phyloP scores from a whole-genome alignment of 2,329 filamentous ascomycete species.

The Corynespora cassiicola region DNA sequence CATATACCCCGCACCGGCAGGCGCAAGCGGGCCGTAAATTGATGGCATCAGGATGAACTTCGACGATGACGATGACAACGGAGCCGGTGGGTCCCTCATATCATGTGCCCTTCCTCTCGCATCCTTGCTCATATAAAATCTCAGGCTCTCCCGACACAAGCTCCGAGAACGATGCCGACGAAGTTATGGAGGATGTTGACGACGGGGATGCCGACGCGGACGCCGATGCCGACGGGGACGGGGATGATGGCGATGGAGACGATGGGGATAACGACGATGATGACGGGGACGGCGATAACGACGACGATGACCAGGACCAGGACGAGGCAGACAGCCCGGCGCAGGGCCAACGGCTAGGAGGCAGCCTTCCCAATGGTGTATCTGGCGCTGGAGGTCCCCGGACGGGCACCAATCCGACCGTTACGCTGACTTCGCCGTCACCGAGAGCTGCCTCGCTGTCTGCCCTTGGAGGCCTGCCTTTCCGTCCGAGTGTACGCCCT shows the following conservation, averaged over 20 bases:
- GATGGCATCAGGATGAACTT: conserved; percentile 46
- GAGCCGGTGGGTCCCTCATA: conserved; percentile 40
- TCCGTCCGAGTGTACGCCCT: conserved; percentile 70
- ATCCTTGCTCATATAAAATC: conserved; percentile 21
- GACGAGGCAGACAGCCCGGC: conserved; percentile 55
- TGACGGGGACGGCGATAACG: conserved; percentile 48
- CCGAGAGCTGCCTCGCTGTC: conserved; percentile 39
- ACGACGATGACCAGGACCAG: conserved; percentile 51
- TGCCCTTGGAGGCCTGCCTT: conserved; percentile 47
- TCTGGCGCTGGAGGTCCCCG: conserved; percentile 22
- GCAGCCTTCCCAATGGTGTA: conserved; percentile 34
- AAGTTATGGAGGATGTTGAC: conserved; percentile 52
- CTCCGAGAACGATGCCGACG: conserved; percentile 53
- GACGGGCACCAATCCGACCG: conserved; percentile 52
- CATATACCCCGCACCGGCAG: too few relatives aligned
- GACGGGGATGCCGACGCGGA: conserved; percentile 47
- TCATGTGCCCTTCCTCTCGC: background rate
- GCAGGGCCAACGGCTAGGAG: conserved; percentile 41
- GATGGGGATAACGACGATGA: conserved; percentile 50
- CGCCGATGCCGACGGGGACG: conserved; percentile 45
- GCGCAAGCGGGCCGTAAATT: too few relatives aligned
- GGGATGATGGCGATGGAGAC: conserved; percentile 41
- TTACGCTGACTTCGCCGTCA: conserved; percentile 57
- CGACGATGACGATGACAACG: conserved; percentile 55
- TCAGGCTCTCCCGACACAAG: conserved; percentile 45